Evolutionary conservation across 345 rosid genomes (phyloP), one percentile per base, ranked within the genome.

Genomic region (Syzygium grande): DNA sequence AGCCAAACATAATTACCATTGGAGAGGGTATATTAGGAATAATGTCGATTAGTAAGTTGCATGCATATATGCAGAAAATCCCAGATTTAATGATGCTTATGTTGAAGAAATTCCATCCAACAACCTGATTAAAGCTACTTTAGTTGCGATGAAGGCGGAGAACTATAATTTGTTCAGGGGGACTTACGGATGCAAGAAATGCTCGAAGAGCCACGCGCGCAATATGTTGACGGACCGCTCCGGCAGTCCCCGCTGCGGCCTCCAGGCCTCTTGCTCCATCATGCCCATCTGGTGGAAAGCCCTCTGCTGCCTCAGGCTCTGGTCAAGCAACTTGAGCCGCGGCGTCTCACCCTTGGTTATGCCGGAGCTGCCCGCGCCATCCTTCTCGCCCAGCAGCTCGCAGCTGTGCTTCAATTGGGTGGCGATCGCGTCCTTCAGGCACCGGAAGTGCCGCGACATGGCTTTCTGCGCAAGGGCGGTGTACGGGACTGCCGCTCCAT

Each of bases 211-310:
- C 99, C 99, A 97, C 55, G 99, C 98, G 85, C 99, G 90, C 83
- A 97, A 91, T 87, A 96, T 94, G 94, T 92, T 96, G 92, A 97
- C 99, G 22, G 99, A 96, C 73, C 98, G 93, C 88, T 97, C 99
- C n/a, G 99, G 99, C 91, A 97, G 88, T 89, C 99, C 99, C 63
- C 99, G 90, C 88, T 97, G 99, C 11, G 99, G 98, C 68, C 99
- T 92, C 99, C 99, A 96, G 34, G 98, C 98, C 91, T 97, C 99
- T 88, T 96, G 98, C 68, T 97, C 99, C 96, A 98, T 94, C 98
- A 96, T 96, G 9, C 99, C 98, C 98, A 97, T 95, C 89, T 94
- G 99, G 87, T 98, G 96, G 89, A 95, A 98, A 34, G 95, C 98
- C 65, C 99, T 91, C 88, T 98, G 98, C 52, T 98, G 99, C 84